Evolutionary conservation across 1,284 basidiomycete species (phyloP).

Genomic region (Phellinidium pouzarii): DNA sequence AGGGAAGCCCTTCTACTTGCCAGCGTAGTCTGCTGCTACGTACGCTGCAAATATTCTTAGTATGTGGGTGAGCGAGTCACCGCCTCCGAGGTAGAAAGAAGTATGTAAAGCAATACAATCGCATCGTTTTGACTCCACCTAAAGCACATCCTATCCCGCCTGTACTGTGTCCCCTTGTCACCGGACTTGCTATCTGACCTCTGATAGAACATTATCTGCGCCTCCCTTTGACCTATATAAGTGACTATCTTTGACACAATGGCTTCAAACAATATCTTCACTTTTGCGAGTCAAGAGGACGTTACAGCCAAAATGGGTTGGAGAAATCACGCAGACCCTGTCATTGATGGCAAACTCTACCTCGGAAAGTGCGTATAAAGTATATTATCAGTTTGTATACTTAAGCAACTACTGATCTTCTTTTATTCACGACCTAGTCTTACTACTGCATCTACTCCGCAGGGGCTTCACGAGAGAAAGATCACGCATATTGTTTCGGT

Average conservation of each 20-base stretch:
- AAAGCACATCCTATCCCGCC: neutral
- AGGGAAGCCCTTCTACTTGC: neutral
- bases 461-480: constrained; percentile 14
- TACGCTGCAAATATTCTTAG: neutral
- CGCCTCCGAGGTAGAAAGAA: neutral
- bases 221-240: neutral
- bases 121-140: neutral
- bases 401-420: neutral
- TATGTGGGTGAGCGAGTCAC: neutral
- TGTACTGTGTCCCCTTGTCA: neutral
- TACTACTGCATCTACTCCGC: constrained; percentile 16
- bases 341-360: constrained; percentile 19
- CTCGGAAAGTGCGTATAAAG: constrained; percentile 18
- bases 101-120: neutral
- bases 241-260: neutral
- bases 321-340: constrained; percentile 18
- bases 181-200: neutral
- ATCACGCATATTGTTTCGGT: constrained; percentile 19
- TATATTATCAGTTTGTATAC: neutral
- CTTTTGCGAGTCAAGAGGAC: neutral
- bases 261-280: neutral
- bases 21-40: neutral
- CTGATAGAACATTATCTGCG: neutral
- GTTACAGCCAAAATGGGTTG: constrained; percentile 8
- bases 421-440: constrained; percentile 13